These are phyloP conservation scores for Laburnicola sp. DNA, from an alignment of 2,329 filamentous ascomycete genomes.

Conservation along the genomic window DNA sequence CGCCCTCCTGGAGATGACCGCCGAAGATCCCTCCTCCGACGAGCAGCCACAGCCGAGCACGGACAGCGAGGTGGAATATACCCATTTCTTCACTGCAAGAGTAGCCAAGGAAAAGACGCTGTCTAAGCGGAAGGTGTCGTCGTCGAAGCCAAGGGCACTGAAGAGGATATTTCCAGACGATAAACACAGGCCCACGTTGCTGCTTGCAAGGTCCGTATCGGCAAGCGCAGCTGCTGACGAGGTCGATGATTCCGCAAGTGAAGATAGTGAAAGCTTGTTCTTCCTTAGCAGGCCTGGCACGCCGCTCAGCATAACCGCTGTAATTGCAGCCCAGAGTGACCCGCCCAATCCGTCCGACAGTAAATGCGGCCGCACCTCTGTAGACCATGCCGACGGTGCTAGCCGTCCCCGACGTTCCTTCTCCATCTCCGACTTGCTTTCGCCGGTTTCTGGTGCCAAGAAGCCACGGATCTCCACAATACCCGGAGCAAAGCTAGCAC, in stretches of 20 bases:
- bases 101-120: constrained; percentile 41
- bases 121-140: constrained; percentile 47
- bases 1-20: constrained; percentile 34
- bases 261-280: constrained; percentile 46
- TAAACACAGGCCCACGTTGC: constrained; percentile 52
- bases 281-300: constrained; percentile 46
- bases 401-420: constrained; percentile 52
- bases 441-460: constrained; percentile 44
- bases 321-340: constrained; percentile 31
- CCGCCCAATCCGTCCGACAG: constrained; percentile 14
- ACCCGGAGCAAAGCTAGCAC: constrained; percentile 31
- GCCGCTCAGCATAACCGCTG: constrained; percentile 38
- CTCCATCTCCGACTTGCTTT: constrained; percentile 53
- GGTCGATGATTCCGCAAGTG: constrained; percentile 42
- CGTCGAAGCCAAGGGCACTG: constrained; percentile 43
- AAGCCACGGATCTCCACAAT: constrained; percentile 38
- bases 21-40: constrained; percentile 27
- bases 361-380: constrained; percentile 22
- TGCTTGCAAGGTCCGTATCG: constrained; percentile 50
- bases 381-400: constrained; percentile 27
- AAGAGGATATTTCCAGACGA: constrained; percentile 51
- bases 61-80: constrained; percentile 39
- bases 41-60: constrained; percentile 22
- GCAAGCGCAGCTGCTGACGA: constrained; percentile 32
- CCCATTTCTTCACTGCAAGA: constrained; percentile 45